Evolutionary conservation across 306 rosid genomes (phyloP).

Genomic region (Dalbergia cultrata): DNA sequence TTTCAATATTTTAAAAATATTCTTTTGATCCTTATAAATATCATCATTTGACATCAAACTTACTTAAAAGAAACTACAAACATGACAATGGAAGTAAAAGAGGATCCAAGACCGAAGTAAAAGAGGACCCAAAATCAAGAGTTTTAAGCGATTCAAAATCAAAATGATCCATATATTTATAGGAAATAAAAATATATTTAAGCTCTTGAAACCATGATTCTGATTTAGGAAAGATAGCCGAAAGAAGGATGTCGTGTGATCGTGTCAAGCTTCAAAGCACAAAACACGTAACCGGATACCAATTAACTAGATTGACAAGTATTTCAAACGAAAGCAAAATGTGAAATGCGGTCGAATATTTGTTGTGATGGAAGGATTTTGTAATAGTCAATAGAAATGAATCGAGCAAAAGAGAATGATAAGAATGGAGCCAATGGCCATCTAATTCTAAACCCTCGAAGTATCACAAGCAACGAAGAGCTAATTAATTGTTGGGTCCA

Average conservation of each 20-base stretch:
- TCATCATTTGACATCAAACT: too few species aligned
- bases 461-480: conserved; percentile 1
- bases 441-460: neutral
- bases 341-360: conserved; percentile 2
- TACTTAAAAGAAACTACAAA: too few species aligned
- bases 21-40: too few species aligned
- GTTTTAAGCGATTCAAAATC: too few species aligned
- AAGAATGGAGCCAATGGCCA: neutral
- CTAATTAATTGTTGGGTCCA: conserved; percentile 33
- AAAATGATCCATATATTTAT: too few species aligned
- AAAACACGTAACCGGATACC: neutral
- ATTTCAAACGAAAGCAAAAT: neutral
- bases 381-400: conserved; percentile 3
- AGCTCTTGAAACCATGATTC: neutral
- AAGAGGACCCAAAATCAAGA: too few species aligned
- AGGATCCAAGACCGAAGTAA: too few species aligned
- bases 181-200: too few species aligned
- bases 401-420: neutral
- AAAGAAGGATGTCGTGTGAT: neutral
- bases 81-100: too few species aligned
- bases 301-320: neutral
- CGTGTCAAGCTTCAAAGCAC: neutral
- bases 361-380: neutral
- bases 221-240: neutral
- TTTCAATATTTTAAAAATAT: too few species aligned